Evolutionary conservation across 1,139 yeast genomes (phyloP), one percentile per base, ranked within the genome.

Genomic region (Scheffersomyces segobiensis): DNA sequence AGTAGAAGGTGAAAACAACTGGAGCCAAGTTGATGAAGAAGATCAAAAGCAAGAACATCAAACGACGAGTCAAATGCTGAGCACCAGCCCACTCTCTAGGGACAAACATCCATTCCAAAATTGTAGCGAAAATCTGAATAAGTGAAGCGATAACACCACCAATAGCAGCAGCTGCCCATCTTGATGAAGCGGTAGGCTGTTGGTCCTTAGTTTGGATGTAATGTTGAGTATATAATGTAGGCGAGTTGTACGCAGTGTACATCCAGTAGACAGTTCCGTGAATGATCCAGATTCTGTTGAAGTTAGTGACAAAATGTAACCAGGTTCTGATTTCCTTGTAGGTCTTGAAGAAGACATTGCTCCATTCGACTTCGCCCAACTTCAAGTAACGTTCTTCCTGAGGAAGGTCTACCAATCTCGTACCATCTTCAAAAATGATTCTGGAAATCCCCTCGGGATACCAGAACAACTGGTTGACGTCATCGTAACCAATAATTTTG

Each of bases 71-170:
- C 73, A 95, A 85, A 74, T 92, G 98, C 79, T 95, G 98, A 75
- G 98, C 98, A 77, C 99, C 99, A 46, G 98, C 96, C 99, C 99
- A 95, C 70, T 89, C 87, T 79, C 98, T 88, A 63, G 99, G 99
- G 63, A 95, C 99, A 72, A 92, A 95, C 74, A 88, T 83, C 98
- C 97, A 96, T 78, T 95, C 99, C 69, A 91, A 87, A 55, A 93
- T 60, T 22, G 99, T 95, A 55, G 99, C 99, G 61, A 86, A 66
- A 63, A 96, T 84, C 79, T 95, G 97, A 70, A 95, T 86, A 57
- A 85, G 70, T 62, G 87, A 78, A 57, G 98, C 98, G 68, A 95
- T 83, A 57, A 89, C 78, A 82, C 99, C 99, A 77, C 96, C 99
- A 70, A 93, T 82, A 57, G 97, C 97, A 65, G 88, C 88, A 55